Percentiles rank a stretch among this genome's conserved stretches.
Conservation (phyloP, 495 filamentous ascomycete species). For the Penicillium psychrofluorescens region DNA sequence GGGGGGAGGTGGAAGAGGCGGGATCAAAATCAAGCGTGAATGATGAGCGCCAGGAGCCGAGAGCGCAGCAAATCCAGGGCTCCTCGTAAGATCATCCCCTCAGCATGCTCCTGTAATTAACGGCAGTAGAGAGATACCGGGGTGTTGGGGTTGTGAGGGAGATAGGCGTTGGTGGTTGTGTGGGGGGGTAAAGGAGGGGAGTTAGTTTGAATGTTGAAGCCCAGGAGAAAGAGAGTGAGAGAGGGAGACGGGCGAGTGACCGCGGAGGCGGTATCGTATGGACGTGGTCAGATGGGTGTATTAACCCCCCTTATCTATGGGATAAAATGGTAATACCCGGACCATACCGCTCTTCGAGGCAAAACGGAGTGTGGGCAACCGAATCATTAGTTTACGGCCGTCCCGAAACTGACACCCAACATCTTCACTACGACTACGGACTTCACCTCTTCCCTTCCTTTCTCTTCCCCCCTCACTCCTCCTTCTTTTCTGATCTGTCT, state of each 20-base stretch:
- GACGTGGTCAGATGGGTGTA: no score
- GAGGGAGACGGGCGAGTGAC: slow-evolving; percentile 1
- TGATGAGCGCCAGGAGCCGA: slow-evolving; percentile 36
- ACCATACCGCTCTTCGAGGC: background rate
- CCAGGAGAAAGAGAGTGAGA: slow-evolving; percentile 14
- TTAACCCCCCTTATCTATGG: no score
- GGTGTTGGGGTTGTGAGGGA: slow-evolving; percentile 2
- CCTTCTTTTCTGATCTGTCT: background rate
- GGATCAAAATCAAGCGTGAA: slow-evolving; percentile 17
- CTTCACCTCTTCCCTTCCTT: background rate
- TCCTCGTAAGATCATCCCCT: slow-evolving; percentile 41
- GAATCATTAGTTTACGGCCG: no score
- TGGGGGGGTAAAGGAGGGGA: slow-evolving; percentile 2
- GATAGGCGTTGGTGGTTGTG: background rate
- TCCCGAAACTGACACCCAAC: no score
- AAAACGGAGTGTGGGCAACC: background rate
- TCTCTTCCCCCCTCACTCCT: slow-evolving; percentile 2
- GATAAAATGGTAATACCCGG: background rate
- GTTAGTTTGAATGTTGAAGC: slow-evolving; percentile 14
- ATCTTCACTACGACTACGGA: background rate
- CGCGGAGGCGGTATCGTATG: slow-evolving; percentile 17
- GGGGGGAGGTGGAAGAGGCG: slow-evolving; percentile 10
- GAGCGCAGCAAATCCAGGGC: slow-evolving; percentile 42
- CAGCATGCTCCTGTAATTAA: slow-evolving; percentile 29
- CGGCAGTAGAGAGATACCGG: slow-evolving; percentile 1